Evolutionary conservation across 495 filamentous ascomycete species (phyloP), one percentile per base, ranked within the genome.

Genomic region (Penicillium argentinense): DNA sequence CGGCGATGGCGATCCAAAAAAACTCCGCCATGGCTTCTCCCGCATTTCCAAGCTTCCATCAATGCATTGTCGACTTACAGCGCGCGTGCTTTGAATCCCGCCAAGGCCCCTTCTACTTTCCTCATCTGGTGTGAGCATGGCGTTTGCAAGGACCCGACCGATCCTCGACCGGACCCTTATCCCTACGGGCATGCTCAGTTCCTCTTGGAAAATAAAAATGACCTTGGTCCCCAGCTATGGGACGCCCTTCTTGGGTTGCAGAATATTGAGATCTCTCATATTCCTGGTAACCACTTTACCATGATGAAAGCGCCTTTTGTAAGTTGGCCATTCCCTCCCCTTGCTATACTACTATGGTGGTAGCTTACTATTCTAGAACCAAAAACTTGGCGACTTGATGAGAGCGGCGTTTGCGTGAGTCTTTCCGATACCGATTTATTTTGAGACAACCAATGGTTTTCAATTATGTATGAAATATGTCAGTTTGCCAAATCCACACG

Each of bases 281-380:
- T 28, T 3, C 23, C 39, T 14, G 39, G 39, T 3, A 42, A 29
- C 17, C 39, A 42, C 14, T 42, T 42, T n/a, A 42, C 24, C 0
- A 42, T 42, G 39, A 42, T 42, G 39, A 28, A 17, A 19, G 8
- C 39, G 14, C 39, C 39, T 16, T 29, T 29, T 18, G 39, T 42
- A 4, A 42, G 39, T 40, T 13, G n/a, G n/a, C n/a, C n/a, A n/a
- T 34, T 6, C n/a, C 16, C 12, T 28, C 26, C 26, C 26, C 26
- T 28, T 12, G 12, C 6, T 12, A 28, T 28, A 28, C 12, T 28
- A 6, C 12, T 28, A 12, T 39, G 1, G 16, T 2, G n/a, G 3
- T 40, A 27, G 17, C 2, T 24, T 24, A n/a, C 11, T 16, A 1
- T 40, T 40, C 9, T 22, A 40, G 23, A 22, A 12, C 5, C 4